These are phyloP conservation scores for Purpureocillium takamizusanense DNA, from an alignment of 2,329 filamentous ascomycete genomes.

Conservation along the genomic window DNA sequence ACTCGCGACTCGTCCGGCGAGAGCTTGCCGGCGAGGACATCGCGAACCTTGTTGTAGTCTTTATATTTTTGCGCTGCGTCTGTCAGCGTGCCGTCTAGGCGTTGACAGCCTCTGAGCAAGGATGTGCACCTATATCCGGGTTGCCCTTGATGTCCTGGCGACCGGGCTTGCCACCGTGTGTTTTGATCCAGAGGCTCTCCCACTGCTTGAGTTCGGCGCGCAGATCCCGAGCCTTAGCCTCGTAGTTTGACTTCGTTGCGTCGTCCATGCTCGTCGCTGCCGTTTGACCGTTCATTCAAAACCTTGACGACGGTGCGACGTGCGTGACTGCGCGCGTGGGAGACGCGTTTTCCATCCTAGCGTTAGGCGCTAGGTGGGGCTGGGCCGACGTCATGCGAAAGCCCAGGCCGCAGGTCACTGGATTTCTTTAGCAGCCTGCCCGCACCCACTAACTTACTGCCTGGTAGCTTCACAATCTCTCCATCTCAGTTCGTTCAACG, in stretches of 20 bases:
- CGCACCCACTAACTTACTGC: too few relatives aligned
- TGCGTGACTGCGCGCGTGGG: neutral
- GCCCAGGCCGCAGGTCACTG: too few relatives aligned
- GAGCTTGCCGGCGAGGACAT: constrained; percentile 46
- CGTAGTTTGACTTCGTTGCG: constrained; percentile 32
- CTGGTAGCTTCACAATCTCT: too few relatives aligned
- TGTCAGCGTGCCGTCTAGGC: too few relatives aligned
- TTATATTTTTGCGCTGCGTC: constrained; percentile 62
- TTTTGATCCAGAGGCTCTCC: constrained; percentile 58
- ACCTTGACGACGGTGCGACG: neutral
- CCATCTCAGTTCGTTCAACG: too few relatives aligned
- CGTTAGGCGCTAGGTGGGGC: too few relatives aligned
- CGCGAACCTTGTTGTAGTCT: constrained; percentile 59
- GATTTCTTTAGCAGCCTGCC: too few relatives aligned
- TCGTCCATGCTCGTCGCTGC: constrained; percentile 34
- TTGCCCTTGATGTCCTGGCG: constrained; percentile 71
- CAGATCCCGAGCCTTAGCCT: constrained; percentile 43
- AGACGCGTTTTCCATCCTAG: too few relatives aligned
- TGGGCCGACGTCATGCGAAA: too few relatives aligned
- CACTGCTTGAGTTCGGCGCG: constrained; percentile 64
- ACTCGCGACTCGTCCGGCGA: constrained; percentile 15
- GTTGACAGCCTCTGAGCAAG: too few relatives aligned
- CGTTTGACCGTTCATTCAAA: neutral
- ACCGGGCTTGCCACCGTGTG: constrained; percentile 56
- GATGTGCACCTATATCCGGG: constrained; percentile 53